A percentile compares a stretch with the other conserved stretches of the same genome.
phyloP scores from a whole-genome alignment of 345 rosid species.

The Pistacia integerrima region DNA sequence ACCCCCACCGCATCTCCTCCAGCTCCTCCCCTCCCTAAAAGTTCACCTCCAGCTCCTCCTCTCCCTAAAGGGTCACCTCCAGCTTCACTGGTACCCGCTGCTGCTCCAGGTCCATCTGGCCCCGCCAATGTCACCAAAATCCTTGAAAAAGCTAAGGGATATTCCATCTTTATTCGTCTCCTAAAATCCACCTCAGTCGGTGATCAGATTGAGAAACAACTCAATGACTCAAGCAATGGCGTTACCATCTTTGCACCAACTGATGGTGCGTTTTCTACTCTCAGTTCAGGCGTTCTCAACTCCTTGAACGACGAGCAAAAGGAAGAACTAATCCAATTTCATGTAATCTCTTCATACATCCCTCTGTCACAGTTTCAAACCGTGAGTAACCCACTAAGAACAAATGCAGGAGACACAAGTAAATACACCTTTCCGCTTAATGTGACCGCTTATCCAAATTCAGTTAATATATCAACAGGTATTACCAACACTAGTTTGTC shows the following conservation, averaged over 20 bases:
- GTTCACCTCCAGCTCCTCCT: neutral
- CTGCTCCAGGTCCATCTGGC: slow-evolving; percentile 27
- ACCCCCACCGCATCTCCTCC: slow-evolving; percentile 7
- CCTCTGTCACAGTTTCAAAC: slow-evolving; percentile 39
- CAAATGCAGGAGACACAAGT: slow-evolving; percentile 36
- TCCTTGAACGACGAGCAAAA: slow-evolving; percentile 30
- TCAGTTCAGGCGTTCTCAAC: slow-evolving; percentile 36
- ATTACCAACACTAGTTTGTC: slow-evolving; percentile 35
- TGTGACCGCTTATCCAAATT: slow-evolving; percentile 27
- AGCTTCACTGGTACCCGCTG: slow-evolving; percentile 21
- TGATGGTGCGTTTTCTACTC: slow-evolving; percentile 37
- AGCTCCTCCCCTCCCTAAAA: slow-evolving; percentile 17
- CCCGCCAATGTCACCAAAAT: slow-evolving; percentile 33
- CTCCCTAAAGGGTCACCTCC: slow-evolving; percentile 14
- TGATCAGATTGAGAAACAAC: slow-evolving; percentile 30
- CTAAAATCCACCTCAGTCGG: slow-evolving; percentile 29
- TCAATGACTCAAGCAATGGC: slow-evolving; percentile 39
- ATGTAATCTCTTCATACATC: slow-evolving; percentile 29
- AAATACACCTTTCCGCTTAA: slow-evolving; percentile 28
- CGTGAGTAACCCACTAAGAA: slow-evolving; percentile 42
- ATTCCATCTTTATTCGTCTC: slow-evolving; percentile 32
- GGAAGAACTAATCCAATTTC: slow-evolving; percentile 36
- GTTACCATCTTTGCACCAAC: slow-evolving; percentile 38
- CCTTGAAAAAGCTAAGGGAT: slow-evolving; percentile 37
- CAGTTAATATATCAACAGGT: slow-evolving; percentile 48